Base-by-base conservation (phyloP, 257 asterid genomes). In the Plantago elongata region DNA sequence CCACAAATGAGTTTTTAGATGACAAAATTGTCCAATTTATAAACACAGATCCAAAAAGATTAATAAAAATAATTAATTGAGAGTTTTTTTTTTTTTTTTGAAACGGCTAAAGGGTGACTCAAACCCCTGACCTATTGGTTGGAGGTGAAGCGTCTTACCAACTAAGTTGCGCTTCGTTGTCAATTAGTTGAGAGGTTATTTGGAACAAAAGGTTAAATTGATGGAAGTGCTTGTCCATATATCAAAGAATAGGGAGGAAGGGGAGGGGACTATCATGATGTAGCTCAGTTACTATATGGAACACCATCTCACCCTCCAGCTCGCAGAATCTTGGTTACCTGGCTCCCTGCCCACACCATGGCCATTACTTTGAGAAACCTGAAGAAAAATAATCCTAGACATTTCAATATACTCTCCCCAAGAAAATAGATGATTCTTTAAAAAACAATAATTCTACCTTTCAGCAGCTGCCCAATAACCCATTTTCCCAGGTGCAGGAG, bases 341-440 rank as follows among this genome's bases (percentile, higher is more conserved):
- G 98, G 79, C 98, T 91, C 60, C 98, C 95, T 55, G 98, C 98
- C 98, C 96, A 91, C 61, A 91, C 98, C 96, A 91, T 86, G 74
- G 88, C 98, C 90, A 91, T 69, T 71, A 86, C 78, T 74, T 88
- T 91, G 54, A 91, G 76, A 71, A 91, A 88, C 81, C 98, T 87
- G 86, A 75, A 78, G 69, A 85, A 34, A 85, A 34, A 34, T 1
- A 34, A 46, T 27, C 29, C 17, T 13, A 11, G 54, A 17, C 37
- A 7, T 60, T 64, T 71, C 42, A 46, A 44, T 50, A 69, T 18
- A 65, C 49, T 61, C 57, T 51, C 18, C 54, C 14, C 11, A 61
- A 51, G 43, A 13, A 48, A 45, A 61, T 45, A 55, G 30, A 22
- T 22, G 69, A 55, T 60, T 45, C 50, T 50, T 62, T 3, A 0